These are phyloP conservation scores for Fusarium verrucosum DNA, from an alignment of 2,329 filamentous ascomycete species.

Conservation along the genomic window DNA sequence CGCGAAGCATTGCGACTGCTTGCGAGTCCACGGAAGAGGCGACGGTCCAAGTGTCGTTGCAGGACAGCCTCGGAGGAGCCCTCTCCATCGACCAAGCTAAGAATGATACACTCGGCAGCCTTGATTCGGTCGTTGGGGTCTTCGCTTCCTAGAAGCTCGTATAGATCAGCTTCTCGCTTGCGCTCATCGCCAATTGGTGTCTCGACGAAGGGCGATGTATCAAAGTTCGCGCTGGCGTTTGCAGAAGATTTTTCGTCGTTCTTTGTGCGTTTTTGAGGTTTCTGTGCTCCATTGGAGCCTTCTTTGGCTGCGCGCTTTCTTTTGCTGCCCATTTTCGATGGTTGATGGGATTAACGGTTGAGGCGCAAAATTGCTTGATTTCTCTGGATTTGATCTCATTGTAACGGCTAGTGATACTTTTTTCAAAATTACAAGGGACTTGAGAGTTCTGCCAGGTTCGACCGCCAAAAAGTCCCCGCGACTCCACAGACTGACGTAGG, in stretches of 20 bases:
- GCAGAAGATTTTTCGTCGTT: slow-evolving; percentile 40
- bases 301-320: slow-evolving; percentile 50
- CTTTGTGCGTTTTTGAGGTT: slow-evolving; percentile 48
- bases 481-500: slow-evolving; percentile 22
- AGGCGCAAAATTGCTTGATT: slow-evolving; percentile 6
- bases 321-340: slow-evolving; percentile 49
- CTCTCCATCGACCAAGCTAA: slow-evolving; percentile 61
- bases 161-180: slow-evolving; percentile 66
- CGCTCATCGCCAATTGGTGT: slow-evolving; percentile 62
- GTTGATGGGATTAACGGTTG: background rate
- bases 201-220: slow-evolving; percentile 60
- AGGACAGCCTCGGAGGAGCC: slow-evolving; percentile 63
- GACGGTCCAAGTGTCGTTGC: slow-evolving; percentile 67
- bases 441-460: slow-evolving; percentile 28
- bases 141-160: slow-evolving; percentile 69
- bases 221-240: slow-evolving; percentile 39
- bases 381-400: background rate
- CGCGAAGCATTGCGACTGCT: slow-evolving; percentile 90
- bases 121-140: slow-evolving; percentile 64
- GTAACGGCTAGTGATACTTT: slow-evolving; percentile 13
- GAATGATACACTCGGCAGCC: slow-evolving; percentile 67
- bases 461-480: slow-evolving; percentile 38
- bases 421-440: slow-evolving; percentile 19
- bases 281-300: slow-evolving; percentile 39
- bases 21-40: slow-evolving; percentile 86